These are phyloP conservation scores for Aspergillus egyptiacus DNA, from an alignment of 495 filamentous ascomycete genomes.

Conservation along the genomic window DNA sequence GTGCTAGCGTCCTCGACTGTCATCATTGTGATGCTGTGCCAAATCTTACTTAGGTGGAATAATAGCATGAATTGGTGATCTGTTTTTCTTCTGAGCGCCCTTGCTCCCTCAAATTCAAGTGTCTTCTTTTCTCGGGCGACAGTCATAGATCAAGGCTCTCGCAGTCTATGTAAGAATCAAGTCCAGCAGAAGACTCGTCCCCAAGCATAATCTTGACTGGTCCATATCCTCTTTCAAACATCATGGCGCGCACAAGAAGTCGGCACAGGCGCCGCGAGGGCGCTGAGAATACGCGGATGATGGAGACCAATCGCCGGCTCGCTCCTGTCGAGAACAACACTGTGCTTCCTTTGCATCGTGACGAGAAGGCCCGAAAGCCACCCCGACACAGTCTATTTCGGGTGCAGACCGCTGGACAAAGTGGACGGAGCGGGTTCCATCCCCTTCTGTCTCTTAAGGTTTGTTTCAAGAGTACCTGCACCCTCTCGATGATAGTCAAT, in stretches of 20 bases:
- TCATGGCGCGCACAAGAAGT: conserved; percentile 1
- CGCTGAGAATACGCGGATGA: conserved; percentile 1
- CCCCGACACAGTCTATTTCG: conserved; percentile 30
- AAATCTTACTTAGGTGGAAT: not conserved
- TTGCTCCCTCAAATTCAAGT: not conserved
- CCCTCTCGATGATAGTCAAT: conserved; percentile 52
- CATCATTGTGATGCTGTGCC: not conserved
- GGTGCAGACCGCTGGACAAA: conserved; percentile 58
- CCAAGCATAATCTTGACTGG: not conserved
- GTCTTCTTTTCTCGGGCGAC: not conserved
- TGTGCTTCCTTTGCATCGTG: conserved; percentile 26
- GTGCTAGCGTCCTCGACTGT: not conserved
- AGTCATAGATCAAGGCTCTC: not conserved
- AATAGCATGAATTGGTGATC: not conserved
- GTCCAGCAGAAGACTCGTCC: not conserved
- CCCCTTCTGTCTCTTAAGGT: conserved; percentile 55
- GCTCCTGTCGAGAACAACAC: conserved; percentile 8
- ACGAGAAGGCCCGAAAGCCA: conserved; percentile 16
- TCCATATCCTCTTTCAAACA: not conserved
- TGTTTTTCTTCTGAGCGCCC: not conserved
- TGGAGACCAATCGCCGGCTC: not conserved
- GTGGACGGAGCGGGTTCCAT: conserved; percentile 56
- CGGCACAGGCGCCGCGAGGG: conserved; percentile 1
- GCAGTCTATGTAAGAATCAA: not conserved
- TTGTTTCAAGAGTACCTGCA: conserved; percentile 54